Evolutionary conservation across 2,329 filamentous ascomycete genomes (phyloP), one percentile per base, ranked within the genome.

Genomic region (Fusarium sp.): DNA sequence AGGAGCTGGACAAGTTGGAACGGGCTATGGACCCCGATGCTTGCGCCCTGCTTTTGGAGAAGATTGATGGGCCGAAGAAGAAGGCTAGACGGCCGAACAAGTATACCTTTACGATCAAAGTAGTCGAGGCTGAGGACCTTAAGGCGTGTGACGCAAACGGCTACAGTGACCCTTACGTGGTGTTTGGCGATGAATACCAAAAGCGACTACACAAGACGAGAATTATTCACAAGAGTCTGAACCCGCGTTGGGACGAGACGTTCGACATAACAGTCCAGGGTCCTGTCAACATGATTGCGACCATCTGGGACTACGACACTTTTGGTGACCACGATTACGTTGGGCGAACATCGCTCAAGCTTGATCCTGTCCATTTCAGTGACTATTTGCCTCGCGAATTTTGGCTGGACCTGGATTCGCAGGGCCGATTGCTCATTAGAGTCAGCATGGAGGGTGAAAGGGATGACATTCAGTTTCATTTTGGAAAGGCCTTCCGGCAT

Each of bases 361-460:
- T 99, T n/a, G 96, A 99, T 75, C 96, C 96, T n/a, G 87, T 93
- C 41, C 94, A 98, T 81, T 99, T 99, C 81, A 91, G 93, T 73
- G 96, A 99, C 79, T 99, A 97, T 78, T 85, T 98, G 72, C 96
- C 96, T 18, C 89, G 94, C 68, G 96, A 99, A 79, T 98, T 97
- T 79, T 99, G 96, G 96, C 88, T 99, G 20, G 95, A 98, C 77
- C 87, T 99, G 48, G 96, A 99, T 78, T 97, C 95, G 0, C 96
- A 99, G 79, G 96, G 96, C 10, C 88, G 95, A 53, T 81, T 99
- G 32, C 82, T 99, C 60, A 88, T 99, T 55, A 89, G 95, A 68
- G 94, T 99, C 55, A 98, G 94, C 78, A 99, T 99, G 96, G 96
- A 99, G 82, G 96, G 96, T 54, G 96, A 99, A 81, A 89, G 96